Base-by-base conservation (phyloP, 176 grass and related monocot species). In the Urochloa ruziziensis region DNA sequence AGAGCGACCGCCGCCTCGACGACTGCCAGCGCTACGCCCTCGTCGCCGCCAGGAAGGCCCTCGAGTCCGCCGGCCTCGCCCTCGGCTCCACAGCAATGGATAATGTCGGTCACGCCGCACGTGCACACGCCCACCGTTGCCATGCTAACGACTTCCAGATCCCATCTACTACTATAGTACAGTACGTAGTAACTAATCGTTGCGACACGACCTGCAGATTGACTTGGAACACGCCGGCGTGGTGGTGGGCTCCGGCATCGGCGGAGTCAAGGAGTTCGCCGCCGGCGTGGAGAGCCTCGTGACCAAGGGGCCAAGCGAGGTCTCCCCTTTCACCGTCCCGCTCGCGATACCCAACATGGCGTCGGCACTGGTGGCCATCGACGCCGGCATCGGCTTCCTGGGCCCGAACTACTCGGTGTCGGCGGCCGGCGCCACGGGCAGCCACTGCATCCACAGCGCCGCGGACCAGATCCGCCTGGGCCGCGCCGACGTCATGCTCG, bases 21-120 rank as follows among this genome's bases (percentile, higher is more conserved):
- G 70, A 89, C 76, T 86, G 79, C 80, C 71, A 72, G 49, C 70
- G 87, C 67, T 92, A 92, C 57, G 74, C 73, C 74, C 37, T 89
- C 19, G 88, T 94, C 75, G 78, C 67, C 27, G 82, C 82, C 62
- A 88, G 83, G 88, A 88, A 86, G 68, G 85, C 88, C n/a, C 85
- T 94, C 36, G 79, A 88, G 46, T 83, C 83, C 60, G 85, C 88
- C 51, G 79, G 46, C 7, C 73, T 94, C 49, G 86, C 60, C 56
- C 2, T 77, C 19, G 71, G 88, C 4, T 90, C 74, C n/a, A 39
- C 27, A n/a, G 64, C 71, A 8, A 74, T 69, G 54, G 51, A 71
- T 1, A 88, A 88, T 85, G 89, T 91, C 25, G 56, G 35, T 61
- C 54, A 75, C 32, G 11, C 33, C 52, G 8, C 70, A 48, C 27